Conservation (phyloP, 306 rosid genomes). For the Prunus mira region DNA sequence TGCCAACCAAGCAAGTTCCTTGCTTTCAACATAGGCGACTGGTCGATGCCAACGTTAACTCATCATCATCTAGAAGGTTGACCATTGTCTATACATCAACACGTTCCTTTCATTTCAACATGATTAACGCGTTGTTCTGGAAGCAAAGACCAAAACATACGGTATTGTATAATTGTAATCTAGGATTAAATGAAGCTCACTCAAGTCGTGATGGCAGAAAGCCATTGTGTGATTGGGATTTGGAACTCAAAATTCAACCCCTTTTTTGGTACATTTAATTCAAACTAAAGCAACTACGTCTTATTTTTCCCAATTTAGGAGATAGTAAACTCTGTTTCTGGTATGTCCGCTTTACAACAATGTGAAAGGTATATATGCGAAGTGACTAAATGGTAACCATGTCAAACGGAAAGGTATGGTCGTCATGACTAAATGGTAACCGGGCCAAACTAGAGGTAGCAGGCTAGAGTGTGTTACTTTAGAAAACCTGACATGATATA, state of each 20-base stretch:
- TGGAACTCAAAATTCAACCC: not conserved
- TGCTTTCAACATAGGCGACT: conserved; percentile 20
- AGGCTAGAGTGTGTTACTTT: too few relatives aligned
- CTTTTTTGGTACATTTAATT: not conserved
- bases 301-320: not conserved
- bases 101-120: not conserved
- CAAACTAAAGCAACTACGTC: not conserved
- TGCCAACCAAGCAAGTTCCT: not conserved
- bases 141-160: not conserved
- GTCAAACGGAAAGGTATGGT: not conserved
- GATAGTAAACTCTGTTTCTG: not conserved
- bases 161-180: not conserved
- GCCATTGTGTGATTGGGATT: not conserved
- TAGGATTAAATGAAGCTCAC: not conserved
- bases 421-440: not conserved
- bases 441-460: not conserved
- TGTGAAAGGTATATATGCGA: not conserved
- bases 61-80: not conserved
- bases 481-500: too few relatives aligned
- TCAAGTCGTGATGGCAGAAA: not conserved
- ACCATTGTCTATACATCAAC: not conserved
- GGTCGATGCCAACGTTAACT: not conserved
- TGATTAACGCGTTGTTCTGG: not conserved
- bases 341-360: too few relatives aligned
- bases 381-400: not conserved